phyloP scores from a whole-genome alignment of 805 yeast genomes.

The Lachancea kluyveri region DNA sequence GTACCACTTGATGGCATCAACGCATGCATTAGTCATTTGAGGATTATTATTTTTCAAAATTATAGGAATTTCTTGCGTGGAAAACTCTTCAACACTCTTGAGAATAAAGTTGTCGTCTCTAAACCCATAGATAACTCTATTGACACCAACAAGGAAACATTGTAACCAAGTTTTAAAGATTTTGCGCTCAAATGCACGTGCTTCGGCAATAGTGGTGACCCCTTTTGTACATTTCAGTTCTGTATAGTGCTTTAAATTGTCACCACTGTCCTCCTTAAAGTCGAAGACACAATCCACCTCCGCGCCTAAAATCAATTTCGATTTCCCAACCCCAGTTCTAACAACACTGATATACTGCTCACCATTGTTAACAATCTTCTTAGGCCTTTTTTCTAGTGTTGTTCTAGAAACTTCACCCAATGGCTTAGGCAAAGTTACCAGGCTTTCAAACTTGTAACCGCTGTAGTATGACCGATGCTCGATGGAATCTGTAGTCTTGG shows the following conservation, averaged over 20 bases:
- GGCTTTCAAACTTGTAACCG: conserved; percentile 81
- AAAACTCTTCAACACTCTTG: conserved; percentile 63
- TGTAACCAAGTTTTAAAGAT: conserved; percentile 87
- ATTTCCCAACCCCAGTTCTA: conserved; percentile 73
- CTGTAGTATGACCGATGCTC: conserved; percentile 37
- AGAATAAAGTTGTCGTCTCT: conserved; percentile 67
- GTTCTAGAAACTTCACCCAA: conserved; percentile 63
- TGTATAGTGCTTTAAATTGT: conserved; percentile 65
- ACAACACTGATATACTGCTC: conserved; percentile 82
- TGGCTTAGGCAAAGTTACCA: conserved; percentile 71
- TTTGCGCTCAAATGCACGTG: conserved; percentile 66
- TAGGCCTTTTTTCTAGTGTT: conserved; percentile 60
- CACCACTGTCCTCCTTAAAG: conserved; percentile 43
- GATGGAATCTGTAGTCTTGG: conserved; percentile 30
- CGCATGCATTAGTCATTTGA: conserved; percentile 53
- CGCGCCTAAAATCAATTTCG: conserved; percentile 68
- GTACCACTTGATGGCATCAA: conserved; percentile 78
- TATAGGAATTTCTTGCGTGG: conserved; percentile 74
- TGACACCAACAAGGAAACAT: conserved; percentile 80
- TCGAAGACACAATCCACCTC: conserved; percentile 92
- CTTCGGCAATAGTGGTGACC: conserved; percentile 50
- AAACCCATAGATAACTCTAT: conserved; percentile 78
- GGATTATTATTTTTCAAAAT: conserved; percentile 44
- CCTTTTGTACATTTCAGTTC: conserved; percentile 73
- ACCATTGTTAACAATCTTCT: conserved; percentile 55